Base-by-base conservation (phyloP, 192 early-diverging fungal species). In the Backusella sp. region DNA sequence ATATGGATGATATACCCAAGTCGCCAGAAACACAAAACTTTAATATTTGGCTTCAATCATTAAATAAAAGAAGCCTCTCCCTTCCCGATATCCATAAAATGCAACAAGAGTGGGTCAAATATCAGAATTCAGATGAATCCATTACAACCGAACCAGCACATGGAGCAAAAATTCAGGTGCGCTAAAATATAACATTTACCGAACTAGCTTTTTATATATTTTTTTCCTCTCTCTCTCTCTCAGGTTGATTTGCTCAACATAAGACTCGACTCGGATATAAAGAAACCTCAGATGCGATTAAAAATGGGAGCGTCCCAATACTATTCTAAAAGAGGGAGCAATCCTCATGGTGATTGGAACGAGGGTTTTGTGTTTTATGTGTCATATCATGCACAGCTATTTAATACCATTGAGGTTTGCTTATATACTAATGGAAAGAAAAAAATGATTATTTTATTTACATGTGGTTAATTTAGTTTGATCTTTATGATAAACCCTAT, bases 371-470 rank as follows among this genome's bases (percentile, higher is more conserved):
- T 88, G 72, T 87, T 93, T 52, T 73, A 84, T 1, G 88, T 93
- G 6, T 88, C 92, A 8, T 92, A 89, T 69, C 92, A 93, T 68
- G 86, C 86, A 68, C 92, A 93, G 83, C 85, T 93, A 26, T 93
- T 93, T 84, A 90, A 91, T 66, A 90, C 89, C 17, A 70, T 87
- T n/a, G 84, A 87, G 81, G 86, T 82, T 62, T 28, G 23, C 28
- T 23, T n/a, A 19, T n/a, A 19, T 59, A 26, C 52, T 23, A 21
- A 56, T 9, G 23, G 9, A 59, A 62, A 62, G 7, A 62, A 28
- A 62, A 28, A 28, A 26, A 14, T 26, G 12, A 26, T 26, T 14
- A 81, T 69, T 23, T 23, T 11, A 21, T 36, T 23, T 23, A 23
- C 23, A 35, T 42, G 32, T 32, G 3, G 19, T 46, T 46, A 28